phyloP scores from a whole-genome alignment of 768 basidiomycete genomes.

The Lanmaoa pseudosensibilis region DNA sequence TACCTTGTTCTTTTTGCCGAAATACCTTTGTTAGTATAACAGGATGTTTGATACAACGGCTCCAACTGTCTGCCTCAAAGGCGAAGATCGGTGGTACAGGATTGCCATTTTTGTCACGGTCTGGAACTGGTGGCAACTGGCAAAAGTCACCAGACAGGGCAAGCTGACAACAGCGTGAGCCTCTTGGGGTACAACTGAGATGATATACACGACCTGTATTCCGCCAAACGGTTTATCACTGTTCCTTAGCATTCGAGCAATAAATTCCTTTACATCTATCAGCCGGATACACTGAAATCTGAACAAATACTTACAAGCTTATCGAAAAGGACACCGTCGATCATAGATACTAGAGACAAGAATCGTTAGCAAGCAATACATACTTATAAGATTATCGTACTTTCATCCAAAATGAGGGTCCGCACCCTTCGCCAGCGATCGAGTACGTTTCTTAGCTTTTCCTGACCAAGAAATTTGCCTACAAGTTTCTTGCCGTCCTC shows the following conservation, averaged over 20 bases:
- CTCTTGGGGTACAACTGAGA: background rate
- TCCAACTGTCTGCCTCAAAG: slow-evolving; percentile 81
- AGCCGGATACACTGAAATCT: slow-evolving; percentile 38
- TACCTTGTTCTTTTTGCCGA: slow-evolving; percentile 82
- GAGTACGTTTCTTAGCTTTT: slow-evolving; percentile 39
- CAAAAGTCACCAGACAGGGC: slow-evolving; percentile 88
- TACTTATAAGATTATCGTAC: slow-evolving; percentile 40
- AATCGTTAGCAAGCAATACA: background rate
- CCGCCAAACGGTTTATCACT: slow-evolving; percentile 72
- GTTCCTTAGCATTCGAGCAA: slow-evolving; percentile 59
- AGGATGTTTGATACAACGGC: slow-evolving; percentile 55
- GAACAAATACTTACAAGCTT: slow-evolving; percentile 54
- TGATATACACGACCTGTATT: slow-evolving; percentile 62
- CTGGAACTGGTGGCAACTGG: slow-evolving; percentile 82
- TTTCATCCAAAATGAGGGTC: slow-evolving; percentile 83
- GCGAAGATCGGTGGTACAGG: slow-evolving; percentile 59
- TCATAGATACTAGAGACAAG: slow-evolving; percentile 73
- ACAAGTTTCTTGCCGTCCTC: slow-evolving; percentile 52
- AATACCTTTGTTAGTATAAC: slow-evolving; percentile 72
- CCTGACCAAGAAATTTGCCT: slow-evolving; percentile 50
- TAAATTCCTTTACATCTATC: slow-evolving; percentile 45
- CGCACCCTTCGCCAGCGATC: slow-evolving; percentile 61
- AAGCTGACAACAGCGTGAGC: slow-evolving; percentile 46
- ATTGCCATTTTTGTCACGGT: slow-evolving; percentile 47
- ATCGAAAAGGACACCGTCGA: slow-evolving; percentile 78